Evolutionary conservation across 768 basidiomycete species (phyloP), one percentile per base, ranked within the genome.

Genomic region (Hygrocybe punicea): DNA sequence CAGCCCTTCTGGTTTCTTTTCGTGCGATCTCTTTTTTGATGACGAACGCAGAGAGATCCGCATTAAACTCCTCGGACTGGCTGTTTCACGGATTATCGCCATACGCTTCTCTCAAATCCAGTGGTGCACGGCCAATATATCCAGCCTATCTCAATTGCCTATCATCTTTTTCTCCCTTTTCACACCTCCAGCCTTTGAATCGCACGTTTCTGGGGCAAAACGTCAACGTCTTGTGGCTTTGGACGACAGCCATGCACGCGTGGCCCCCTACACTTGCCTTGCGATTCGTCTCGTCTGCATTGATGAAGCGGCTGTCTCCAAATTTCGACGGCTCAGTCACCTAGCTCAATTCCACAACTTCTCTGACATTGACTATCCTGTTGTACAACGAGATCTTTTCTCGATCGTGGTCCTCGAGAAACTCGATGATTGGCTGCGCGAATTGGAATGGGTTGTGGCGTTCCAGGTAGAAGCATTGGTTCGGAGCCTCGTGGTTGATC

Each of bases 401-500:
- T 77, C 81, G 8, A 29, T 58, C 8, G 25, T 23, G 7, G 67
- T 67, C 2, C 63, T 81, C 45, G 56, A 63, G 1, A 47, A 62
- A 36, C 71, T 79, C 34, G 58, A 68, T 10, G 19, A 13, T 2
- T 76, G 75, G 69, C 63, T 81, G 25, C 58, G 47, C 19, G 36
- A 35, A 14, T 63, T 83, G 13, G 66, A 75, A 8, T 85, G 80
- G 81, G 59, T 60, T 40, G 73, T 87, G n/a, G 78, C 83, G 0
- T 87, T 85, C 60, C 85, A 88, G 63, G 68, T 86, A 33, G 80
- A 84, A 56, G 72, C 76, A 0, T 63, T 81, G 14, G 51, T 77
- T 17, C 70, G 70, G 23, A 73, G 71, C 40, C 62, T 75, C 44
- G 51, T 71, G 13, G 71, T 84, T n/a, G 82, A 85, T 61, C 67